Evolutionary conservation across 257 asterid species (phyloP).

Genomic region (Datura wrightii): DNA sequence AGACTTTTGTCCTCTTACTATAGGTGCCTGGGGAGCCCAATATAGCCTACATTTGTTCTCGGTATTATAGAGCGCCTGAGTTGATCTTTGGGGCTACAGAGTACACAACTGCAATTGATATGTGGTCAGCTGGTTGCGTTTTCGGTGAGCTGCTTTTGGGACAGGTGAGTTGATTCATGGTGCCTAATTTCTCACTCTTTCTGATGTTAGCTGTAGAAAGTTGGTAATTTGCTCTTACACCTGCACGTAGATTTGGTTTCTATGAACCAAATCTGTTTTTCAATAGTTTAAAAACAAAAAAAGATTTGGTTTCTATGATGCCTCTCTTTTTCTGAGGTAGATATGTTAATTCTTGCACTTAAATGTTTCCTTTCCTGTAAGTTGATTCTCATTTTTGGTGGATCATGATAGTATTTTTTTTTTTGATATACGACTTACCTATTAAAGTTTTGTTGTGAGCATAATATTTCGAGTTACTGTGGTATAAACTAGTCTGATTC

Average conservation of each 20-base stretch:
- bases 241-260: no score
- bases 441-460: background rate
- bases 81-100: conserved; percentile 91
- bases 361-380: background rate
- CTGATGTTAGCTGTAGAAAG: conserved; percentile 20
- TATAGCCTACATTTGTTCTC: conserved; percentile 87
- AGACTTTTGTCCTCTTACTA: conserved; percentile 33
- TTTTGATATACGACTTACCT: background rate
- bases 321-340: background rate
- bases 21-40: conserved; percentile 92
- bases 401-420: background rate
- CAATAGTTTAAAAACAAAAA: no score
- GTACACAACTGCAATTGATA: conserved; percentile 75
- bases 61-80: conserved; percentile 87
- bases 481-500: conserved; percentile 1
- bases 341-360: background rate
- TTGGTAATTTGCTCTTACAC: background rate
- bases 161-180: conserved; percentile 52
- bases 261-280: background rate
- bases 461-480: conserved; percentile 2
- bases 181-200: background rate
- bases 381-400: background rate
- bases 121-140: conserved; percentile 92
- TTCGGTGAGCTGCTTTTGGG: conserved; percentile 87
- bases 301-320: background rate